Base-by-base conservation (phyloP, 805 yeast species). In the Ogataea thermomethanolica region DNA sequence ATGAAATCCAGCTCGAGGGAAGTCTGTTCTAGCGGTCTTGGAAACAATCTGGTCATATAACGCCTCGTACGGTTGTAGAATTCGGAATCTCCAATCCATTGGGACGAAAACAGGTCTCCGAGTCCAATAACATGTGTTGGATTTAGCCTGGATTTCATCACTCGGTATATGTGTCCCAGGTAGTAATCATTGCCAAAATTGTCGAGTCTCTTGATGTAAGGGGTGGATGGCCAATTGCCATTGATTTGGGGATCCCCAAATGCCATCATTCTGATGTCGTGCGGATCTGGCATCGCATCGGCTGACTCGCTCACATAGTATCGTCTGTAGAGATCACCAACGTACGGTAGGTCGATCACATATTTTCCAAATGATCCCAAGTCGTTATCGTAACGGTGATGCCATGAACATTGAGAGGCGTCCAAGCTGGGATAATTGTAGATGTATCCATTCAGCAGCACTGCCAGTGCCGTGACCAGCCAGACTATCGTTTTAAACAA, bases 211-310 rank as follows among this genome's bases (percentile, higher is more conserved):
- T 85, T 83, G 43, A 86, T 69, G 54, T 81, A 79, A 10, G 81
- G 76, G 1, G 95, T 83, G 20, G 70, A 66, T 7, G 74, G 76
- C 84, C 87, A 80, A 51, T 81, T 77, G 2, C 99, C 99, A 46
- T 91, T 85, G 61, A 93, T 90, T 66, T 93, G 99, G 0, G 99
- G 99, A 56, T 93, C 99, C 6, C 98, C 99, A 61, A 89, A 81
- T 5, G 95, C 84, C 48, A 90, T 61, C 62, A 93, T 62, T 46
- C 77, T 78, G 37, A 90, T 73, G 50, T 51, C 58, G 13, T 41
- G 33, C 3, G 60, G 41, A 12, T 23, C 8, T 13, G 50, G 41
- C n/a, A 15, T 23, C 20, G 36, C 17, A 3, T 17, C 23, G 9
- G 37, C 39, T 7, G 46, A 44, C 35, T 59, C 61, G 5, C 51